Percentiles rank a stretch among this genome's conserved stretches.
Evolutionary conservation across 31 red algal genomes (phyloP).

Genomic region (Porphyra umbilicalis): DNA sequence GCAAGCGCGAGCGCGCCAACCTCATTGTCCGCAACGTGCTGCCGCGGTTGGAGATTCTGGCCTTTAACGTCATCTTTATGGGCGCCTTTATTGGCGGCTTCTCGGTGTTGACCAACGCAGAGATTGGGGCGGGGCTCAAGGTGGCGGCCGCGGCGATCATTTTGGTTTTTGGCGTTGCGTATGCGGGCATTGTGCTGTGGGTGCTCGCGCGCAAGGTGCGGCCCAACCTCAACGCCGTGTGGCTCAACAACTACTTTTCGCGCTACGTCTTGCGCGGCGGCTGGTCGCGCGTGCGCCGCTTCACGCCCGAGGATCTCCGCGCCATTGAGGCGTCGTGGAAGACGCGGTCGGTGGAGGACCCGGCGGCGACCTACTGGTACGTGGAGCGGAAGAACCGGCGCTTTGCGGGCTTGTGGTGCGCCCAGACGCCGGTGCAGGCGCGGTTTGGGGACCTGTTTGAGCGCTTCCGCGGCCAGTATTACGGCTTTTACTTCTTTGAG

Average conservation of each 20-base stretch:
- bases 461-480: background rate
- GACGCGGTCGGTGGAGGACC: background rate
- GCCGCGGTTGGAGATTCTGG: background rate
- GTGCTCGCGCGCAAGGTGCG: background rate
- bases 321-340: conserved; percentile 1
- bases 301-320: background rate
- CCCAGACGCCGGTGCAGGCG: background rate
- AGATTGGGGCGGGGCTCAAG: background rate
- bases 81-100: background rate
- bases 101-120: background rate
- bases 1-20: background rate
- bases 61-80: background rate
- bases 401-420: background rate
- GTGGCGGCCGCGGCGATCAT: background rate
- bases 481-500: background rate
- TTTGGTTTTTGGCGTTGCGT: background rate
- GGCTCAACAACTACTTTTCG: background rate
- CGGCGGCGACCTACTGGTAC: background rate
- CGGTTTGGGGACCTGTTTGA: background rate
- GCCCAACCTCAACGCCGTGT: background rate
- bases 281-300: background rate
- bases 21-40: background rate
- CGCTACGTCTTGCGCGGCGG: background rate
- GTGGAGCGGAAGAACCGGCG: conserved; percentile 1
- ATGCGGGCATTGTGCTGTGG: background rate